phyloP scores from a whole-genome alignment of 1,139 yeast genomes.

The Geotrichum australiense region DNA sequence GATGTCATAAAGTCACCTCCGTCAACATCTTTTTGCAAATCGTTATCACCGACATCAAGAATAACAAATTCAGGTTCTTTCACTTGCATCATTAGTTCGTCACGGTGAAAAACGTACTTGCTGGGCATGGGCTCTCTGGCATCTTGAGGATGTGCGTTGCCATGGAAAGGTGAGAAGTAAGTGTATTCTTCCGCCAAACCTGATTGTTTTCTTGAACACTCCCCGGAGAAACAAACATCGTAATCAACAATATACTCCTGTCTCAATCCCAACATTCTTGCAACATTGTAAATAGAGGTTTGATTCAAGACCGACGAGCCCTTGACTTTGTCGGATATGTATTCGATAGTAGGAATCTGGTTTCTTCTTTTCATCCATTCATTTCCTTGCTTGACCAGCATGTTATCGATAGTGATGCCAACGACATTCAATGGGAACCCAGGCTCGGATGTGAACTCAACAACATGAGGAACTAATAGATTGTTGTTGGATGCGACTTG shows the following conservation, averaged over 20 bases:
- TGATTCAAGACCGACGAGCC: constrained; percentile 8
- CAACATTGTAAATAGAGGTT: constrained; percentile 13
- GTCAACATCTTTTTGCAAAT: constrained; percentile 9
- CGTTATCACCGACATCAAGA: constrained; percentile 19
- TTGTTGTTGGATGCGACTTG: constrained; percentile 3
- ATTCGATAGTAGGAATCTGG: constrained; percentile 17
- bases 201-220: constrained; percentile 11
- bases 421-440: constrained; percentile 11
- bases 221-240: constrained; percentile 14
- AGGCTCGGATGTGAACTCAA: constrained; percentile 17
- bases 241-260: constrained; percentile 12
- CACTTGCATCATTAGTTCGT: constrained; percentile 13
- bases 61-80: constrained; percentile 17
- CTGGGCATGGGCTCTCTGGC: constrained; percentile 16
- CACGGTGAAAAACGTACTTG: constrained; percentile 18
- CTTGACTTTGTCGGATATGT: constrained; percentile 13
- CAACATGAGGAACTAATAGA: constrained; percentile 14
- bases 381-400: constrained; percentile 14
- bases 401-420: constrained; percentile 16
- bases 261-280: constrained; percentile 13
- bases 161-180: constrained; percentile 16
- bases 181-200: constrained; percentile 17
- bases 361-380: constrained; percentile 14
- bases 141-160: constrained; percentile 16
- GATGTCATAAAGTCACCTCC: constrained; percentile 14